phyloP scores from a whole-genome alignment of 306 rosid genomes.

The Ziziphus jujuba region DNA sequence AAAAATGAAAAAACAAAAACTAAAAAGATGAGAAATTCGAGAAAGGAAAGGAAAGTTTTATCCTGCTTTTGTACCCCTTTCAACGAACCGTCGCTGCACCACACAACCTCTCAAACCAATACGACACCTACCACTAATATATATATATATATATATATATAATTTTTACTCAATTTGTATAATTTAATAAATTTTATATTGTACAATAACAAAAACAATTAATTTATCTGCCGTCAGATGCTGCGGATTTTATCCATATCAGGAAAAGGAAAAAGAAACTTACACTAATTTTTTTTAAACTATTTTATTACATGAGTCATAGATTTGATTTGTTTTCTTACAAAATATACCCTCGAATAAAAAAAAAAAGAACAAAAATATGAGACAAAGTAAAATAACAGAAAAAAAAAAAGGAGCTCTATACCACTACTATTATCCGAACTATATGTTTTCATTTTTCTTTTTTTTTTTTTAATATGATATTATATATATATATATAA shows the following conservation, averaged over 20 bases:
- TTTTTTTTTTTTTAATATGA: slow-evolving; percentile 18
- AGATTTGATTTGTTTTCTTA: slow-evolving; percentile 16
- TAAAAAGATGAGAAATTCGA: slow-evolving; percentile 32
- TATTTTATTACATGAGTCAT: slow-evolving; percentile 19
- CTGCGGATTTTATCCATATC: too few species aligned
- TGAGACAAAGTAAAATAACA: not conserved
- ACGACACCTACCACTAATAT: not conserved
- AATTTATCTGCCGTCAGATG: too few species aligned
- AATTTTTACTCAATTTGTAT: not conserved
- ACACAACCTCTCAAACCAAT: not conserved
- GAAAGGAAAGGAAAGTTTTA: slow-evolving; percentile 15
- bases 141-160: not conserved
- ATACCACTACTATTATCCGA: slow-evolving; percentile 27
- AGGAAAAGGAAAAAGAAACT: not conserved
- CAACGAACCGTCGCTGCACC: slow-evolving; percentile 32
- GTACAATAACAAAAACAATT: too few species aligned
- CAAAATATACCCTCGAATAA: not conserved
- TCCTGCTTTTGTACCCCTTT: slow-evolving; percentile 27
- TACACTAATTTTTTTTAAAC: not conserved
- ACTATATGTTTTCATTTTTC: slow-evolving; percentile 22
- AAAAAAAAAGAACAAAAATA: not conserved
- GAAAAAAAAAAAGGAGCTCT: slow-evolving; percentile 10
- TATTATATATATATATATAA: too few species aligned
- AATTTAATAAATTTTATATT: not conserved
- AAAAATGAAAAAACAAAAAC: not conserved